A percentile compares a stretch with the other conserved stretches of the same genome.
Conservation (phyloP, 495 filamentous ascomycete genomes). For the Penicillium salamii region DNA sequence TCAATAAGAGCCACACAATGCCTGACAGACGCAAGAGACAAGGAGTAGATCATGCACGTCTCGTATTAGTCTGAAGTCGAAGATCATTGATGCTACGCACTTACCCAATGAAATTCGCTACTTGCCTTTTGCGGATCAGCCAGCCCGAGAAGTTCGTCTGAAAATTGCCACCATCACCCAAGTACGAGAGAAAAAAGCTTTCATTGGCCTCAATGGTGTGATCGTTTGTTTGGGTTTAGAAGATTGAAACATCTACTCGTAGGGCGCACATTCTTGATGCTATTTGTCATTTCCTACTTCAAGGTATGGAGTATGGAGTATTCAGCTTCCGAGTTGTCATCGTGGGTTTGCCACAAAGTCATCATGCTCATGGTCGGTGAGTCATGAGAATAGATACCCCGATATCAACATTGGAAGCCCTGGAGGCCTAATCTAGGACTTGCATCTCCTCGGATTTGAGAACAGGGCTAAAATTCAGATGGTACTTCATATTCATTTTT, state of each 20-base stretch:
- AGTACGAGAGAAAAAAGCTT: neutral
- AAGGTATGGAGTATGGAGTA: no score
- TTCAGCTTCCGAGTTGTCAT: no score
- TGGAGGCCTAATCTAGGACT: no score
- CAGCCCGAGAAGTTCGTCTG: neutral
- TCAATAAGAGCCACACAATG: neutral
- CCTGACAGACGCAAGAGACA: conserved; percentile 2
- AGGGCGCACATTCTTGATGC: neutral
- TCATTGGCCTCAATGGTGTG: neutral
- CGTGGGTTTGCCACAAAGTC: no score
- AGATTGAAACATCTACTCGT: neutral
- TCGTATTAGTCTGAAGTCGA: neutral
- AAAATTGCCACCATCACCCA: neutral
- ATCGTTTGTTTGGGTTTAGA: neutral
- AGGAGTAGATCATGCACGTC: conserved; percentile 4
- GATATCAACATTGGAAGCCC: no score
- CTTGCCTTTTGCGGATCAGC: neutral
- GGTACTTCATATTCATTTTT: no score
- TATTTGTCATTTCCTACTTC: neutral
- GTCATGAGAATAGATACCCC: no score
- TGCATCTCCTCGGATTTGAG: no score
- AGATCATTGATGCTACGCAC: neutral
- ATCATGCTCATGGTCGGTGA: no score
- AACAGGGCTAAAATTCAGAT: no score
- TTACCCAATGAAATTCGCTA: neutral